A percentile compares a stretch with the other conserved stretches of the same genome.
These are phyloP conservation scores for Adansonia gregorii DNA, from an alignment of 441 rosid genomes.

Conservation along the genomic window DNA sequence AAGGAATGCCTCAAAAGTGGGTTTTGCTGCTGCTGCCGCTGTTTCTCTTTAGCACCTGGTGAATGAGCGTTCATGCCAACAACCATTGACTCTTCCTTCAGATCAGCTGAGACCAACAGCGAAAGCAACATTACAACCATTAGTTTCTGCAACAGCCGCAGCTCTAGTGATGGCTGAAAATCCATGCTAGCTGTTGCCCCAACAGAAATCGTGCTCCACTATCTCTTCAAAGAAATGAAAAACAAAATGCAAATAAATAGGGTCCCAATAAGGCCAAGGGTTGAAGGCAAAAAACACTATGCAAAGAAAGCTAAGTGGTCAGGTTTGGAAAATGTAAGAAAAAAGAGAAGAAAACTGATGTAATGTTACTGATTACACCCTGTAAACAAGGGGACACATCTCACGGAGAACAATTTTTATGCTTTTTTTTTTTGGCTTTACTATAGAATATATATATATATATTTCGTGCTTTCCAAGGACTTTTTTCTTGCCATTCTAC, in stretches of 20 bases:
- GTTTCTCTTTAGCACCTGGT: constrained; percentile 14
- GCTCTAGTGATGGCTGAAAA: not conserved
- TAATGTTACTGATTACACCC: constrained; percentile 40
- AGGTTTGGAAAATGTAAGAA: constrained; percentile 36
- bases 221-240: constrained; percentile 19
- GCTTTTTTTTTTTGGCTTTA: not conserved
- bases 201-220: constrained; percentile 7
- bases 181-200: constrained; percentile 32
- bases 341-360: constrained; percentile 28
- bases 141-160: constrained; percentile 32
- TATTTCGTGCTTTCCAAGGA: constrained; percentile 34
- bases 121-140: constrained; percentile 33
- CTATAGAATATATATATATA: not conserved
- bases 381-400: constrained; percentile 67
- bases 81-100: constrained; percentile 27
- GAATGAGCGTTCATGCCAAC: constrained; percentile 25
- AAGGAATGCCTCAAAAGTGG: constrained; percentile 31
- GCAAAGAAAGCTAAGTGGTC: constrained; percentile 38
- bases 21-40: constrained; percentile 29
- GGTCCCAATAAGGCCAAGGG: constrained; percentile 6
- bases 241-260: constrained; percentile 9
- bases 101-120: constrained; percentile 37
- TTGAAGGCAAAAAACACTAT: not conserved
- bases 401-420: constrained; percentile 39
- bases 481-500: constrained; percentile 22